Base-by-base conservation (phyloP, 805 yeast species). In the Cyberlindnera maclurae region DNA sequence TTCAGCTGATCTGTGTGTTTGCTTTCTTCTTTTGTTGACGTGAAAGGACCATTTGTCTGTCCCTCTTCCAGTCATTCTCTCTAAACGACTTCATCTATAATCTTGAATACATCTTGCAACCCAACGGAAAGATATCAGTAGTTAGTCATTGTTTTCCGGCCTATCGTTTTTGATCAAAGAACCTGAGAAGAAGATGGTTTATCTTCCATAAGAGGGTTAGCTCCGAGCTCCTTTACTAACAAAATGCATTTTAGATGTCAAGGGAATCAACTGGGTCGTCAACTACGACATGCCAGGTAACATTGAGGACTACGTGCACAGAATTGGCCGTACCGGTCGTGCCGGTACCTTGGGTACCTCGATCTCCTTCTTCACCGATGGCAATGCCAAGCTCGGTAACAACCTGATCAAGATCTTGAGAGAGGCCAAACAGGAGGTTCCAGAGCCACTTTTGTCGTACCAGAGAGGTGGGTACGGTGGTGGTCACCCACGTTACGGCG, bases 221-320 rank as follows among this genome's bases (percentile, higher is more conserved):
- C 22, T 31, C 16, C 4, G 26, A 31, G 12, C 18, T 16, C n/a
- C 5, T 31, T 31, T 31, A 16, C 33, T 17, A 31, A 17, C 33
- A 8, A 12, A 9, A 7, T 13, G 8, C 13, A 13, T 56, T 26
- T 16, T 64, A 89, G 98, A 93, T 70, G 98, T 93, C 67, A 93
- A 93, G 74, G 98, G 97, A 64, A 86, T 93, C 62, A 82, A 89
- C 54, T 79, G 71, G 57, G 98, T 93, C 45, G 75, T 93, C 63
- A 93, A 93, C 79, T 87, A 75, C 59, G 97, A 90, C 65, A 90
- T 90, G 89, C 97, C 98, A 59, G 88, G 86, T 66, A 90, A 90
- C 69, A 86, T 89, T 60, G 98, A 93, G 73, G 97, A 93, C 70
- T 90, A 90, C 64, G 97, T 90, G 47, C 98, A 90, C 66, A 80